A percentile compares a stretch with the other conserved stretches of the same genome.
phyloP scores from a whole-genome alignment of 768 basidiomycete genomes.

The Boletus sp. region DNA sequence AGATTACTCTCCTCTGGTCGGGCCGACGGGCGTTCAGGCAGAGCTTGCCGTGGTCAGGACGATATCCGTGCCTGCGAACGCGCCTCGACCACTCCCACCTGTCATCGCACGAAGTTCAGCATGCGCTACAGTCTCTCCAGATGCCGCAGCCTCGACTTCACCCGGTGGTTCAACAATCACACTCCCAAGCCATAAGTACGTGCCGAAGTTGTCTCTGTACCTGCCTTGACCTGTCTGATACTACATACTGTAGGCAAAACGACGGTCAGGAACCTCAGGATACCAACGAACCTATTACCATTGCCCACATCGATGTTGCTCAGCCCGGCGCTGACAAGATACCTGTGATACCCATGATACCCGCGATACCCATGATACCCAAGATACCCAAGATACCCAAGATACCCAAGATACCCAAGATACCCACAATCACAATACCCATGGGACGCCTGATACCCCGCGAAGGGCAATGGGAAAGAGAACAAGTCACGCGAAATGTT shows the following conservation, averaged over 20 bases:
- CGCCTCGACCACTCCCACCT: not conserved
- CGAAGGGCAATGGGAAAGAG: slow-evolving; percentile 9
- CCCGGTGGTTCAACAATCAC: not conserved
- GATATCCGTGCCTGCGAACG: not conserved
- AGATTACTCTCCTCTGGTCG: slow-evolving; percentile 8
- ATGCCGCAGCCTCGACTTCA: not conserved
- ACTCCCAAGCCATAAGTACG: not conserved
- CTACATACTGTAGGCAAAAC: not conserved
- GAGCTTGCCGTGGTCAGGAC: slow-evolving; percentile 9
- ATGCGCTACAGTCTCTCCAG: not conserved
- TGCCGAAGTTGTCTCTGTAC: not conserved
- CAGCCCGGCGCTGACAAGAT: slow-evolving; percentile 6
- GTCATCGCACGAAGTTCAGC: not conserved
- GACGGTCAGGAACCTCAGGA: not conserved
- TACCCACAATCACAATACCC: slow-evolving; percentile 1
- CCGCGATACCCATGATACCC: not conserved
- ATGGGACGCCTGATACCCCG: not conserved
- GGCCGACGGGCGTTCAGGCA: not conserved
- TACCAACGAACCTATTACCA: not conserved
- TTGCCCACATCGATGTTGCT: not conserved
- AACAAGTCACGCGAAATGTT: not conserved
- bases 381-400: slow-evolving; percentile 3
- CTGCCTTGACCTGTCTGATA: not conserved
- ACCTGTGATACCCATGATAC: not conserved
- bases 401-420: not conserved